These are phyloP conservation scores for Lenzites betulinus DNA, from an alignment of 768 basidiomycete genomes.

Conservation along the genomic window DNA sequence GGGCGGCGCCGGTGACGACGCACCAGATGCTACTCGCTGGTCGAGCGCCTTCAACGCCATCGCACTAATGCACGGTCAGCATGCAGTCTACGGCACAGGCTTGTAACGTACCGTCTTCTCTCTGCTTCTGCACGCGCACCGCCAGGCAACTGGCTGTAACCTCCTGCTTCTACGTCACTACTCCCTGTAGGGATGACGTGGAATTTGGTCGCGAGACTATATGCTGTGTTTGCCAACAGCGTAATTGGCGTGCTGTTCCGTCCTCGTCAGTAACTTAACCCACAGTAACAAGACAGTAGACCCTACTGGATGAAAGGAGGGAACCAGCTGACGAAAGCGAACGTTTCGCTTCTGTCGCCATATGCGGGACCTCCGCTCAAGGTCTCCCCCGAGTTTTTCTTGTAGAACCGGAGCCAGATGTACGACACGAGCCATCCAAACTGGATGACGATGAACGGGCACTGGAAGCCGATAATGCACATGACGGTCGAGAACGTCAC, in stretches of 20 bases:
- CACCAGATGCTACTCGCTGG: conserved; percentile 76
- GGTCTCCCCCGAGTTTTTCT: conserved; percentile 72
- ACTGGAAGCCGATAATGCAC: conserved; percentile 81
- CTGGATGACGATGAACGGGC: conserved; percentile 91
- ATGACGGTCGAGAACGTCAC: conserved; percentile 87
- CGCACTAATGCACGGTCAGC: conserved; percentile 53
- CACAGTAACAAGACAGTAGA: background rate
- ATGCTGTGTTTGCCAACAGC: conserved; percentile 64
- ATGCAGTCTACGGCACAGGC: background rate
- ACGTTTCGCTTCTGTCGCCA: conserved; percentile 96
- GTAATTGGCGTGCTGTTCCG: conserved; percentile 69
- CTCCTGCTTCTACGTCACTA: conserved; percentile 70
- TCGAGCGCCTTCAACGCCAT: conserved; percentile 97
- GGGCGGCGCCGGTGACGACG: conserved; percentile 30
- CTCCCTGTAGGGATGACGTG: conserved; percentile 70
- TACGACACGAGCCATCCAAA: conserved; percentile 99
- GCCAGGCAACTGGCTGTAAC: conserved; percentile 77
- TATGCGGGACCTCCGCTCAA: conserved; percentile 67
- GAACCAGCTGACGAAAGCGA: conserved; percentile 95
- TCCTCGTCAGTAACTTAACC: background rate
- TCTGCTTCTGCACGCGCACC: conserved; percentile 96
- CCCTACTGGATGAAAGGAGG: conserved; percentile 92
- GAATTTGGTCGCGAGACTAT: conserved; percentile 65
- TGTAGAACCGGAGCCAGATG: conserved; percentile 97
- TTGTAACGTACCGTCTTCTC: conserved; percentile 71